Evolutionary conservation across 768 basidiomycete genomes (phyloP).

Genomic region (Strobilomyces confusus): DNA sequence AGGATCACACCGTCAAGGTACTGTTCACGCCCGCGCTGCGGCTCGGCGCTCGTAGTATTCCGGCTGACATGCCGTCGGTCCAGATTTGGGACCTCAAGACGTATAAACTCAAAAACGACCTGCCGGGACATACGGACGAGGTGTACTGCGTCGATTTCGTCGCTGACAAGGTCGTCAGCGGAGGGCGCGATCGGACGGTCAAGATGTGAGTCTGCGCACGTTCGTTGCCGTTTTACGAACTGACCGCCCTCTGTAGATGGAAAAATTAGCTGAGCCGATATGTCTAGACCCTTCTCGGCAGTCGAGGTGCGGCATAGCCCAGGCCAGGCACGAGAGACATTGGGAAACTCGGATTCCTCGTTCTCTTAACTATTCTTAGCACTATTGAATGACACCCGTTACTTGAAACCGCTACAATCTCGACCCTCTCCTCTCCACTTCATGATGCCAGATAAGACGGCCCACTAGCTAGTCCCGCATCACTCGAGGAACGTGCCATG

Average conservation of each 20-base stretch:
- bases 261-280: slow-evolving; percentile 23
- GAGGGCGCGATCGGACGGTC: slow-evolving; percentile 86
- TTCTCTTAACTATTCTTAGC: too few relatives aligned
- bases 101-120: slow-evolving; percentile 89
- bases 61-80: background rate
- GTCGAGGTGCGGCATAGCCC: background rate
- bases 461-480: background rate
- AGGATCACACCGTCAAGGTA: slow-evolving; percentile 95
- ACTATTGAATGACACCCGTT: too few relatives aligned
- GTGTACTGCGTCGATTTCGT: slow-evolving; percentile 99
- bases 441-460: background rate
- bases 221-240: background rate
- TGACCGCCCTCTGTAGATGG: slow-evolving; percentile 23
- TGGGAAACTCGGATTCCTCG: too few relatives aligned
- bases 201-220: slow-evolving; percentile 70
- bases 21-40: slow-evolving; percentile 17
- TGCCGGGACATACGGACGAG: slow-evolving; percentile 95
- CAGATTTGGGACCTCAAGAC: slow-evolving; percentile 95
- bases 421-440: background rate
- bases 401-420: too few relatives aligned
- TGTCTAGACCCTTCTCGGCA: background rate
- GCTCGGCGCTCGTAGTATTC: too few relatives aligned
- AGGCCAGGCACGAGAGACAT: too few relatives aligned
- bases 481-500: background rate
- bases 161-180: slow-evolving; percentile 97